Conservation (phyloP, 805 yeast species). For the Metschnikowia kunwiensis region DNA sequence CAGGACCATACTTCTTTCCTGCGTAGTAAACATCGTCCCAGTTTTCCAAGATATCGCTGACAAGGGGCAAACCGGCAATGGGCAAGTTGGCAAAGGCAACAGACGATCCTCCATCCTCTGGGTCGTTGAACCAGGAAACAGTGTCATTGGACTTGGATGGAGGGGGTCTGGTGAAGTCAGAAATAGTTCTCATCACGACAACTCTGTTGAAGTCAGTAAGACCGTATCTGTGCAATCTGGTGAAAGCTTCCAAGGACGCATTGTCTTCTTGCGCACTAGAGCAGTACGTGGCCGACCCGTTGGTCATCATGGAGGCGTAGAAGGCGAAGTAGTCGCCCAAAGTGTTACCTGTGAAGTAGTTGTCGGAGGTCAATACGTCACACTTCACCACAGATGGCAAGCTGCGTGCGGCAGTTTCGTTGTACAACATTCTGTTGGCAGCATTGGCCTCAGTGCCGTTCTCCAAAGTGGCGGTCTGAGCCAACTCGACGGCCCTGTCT, state of each 20-base stretch:
- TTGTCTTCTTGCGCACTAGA: slow-evolving; percentile 67
- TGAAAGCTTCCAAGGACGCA: slow-evolving; percentile 57
- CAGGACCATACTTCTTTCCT: slow-evolving; percentile 38
- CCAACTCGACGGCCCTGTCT: slow-evolving; percentile 55
- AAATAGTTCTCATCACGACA: slow-evolving; percentile 58
- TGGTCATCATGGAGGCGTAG: slow-evolving; percentile 49
- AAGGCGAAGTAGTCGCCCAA: slow-evolving; percentile 50
- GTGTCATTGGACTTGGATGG: slow-evolving; percentile 41
- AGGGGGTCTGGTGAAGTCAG: slow-evolving; percentile 58
- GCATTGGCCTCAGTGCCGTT: slow-evolving; percentile 47
- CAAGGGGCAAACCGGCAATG: slow-evolving; percentile 52
- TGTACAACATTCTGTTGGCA: slow-evolving; percentile 47
- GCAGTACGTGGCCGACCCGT: slow-evolving; percentile 58
- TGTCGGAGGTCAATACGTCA: slow-evolving; percentile 60
- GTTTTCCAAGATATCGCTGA: slow-evolving; percentile 49
- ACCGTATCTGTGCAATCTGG: slow-evolving; percentile 53
- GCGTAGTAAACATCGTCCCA: slow-evolving; percentile 40
- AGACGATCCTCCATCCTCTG: slow-evolving; percentile 48
- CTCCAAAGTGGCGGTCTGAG: slow-evolving; percentile 40
- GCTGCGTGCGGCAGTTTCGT: slow-evolving; percentile 47
- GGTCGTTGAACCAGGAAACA: slow-evolving; percentile 48
- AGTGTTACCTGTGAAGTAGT: slow-evolving; percentile 53
- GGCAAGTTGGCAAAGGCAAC: slow-evolving; percentile 52
- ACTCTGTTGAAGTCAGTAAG: slow-evolving; percentile 56
- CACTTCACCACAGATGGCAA: slow-evolving; percentile 50